Conservation (phyloP, 2,329 filamentous ascomycete species). For the Trichoderma polysporum region DNA sequence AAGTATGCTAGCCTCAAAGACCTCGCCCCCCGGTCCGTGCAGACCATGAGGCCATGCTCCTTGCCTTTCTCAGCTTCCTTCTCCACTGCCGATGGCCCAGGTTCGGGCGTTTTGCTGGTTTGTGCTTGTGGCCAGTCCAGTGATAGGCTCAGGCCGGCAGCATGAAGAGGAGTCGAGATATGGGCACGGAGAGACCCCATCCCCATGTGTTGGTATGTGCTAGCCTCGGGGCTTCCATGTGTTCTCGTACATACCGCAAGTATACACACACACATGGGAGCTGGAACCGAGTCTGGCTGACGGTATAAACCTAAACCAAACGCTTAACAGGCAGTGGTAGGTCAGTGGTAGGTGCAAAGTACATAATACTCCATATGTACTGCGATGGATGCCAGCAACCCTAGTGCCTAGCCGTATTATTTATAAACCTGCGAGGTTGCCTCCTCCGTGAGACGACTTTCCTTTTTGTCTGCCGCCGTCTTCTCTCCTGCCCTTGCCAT, state of each 20-base stretch:
- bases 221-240: constrained; percentile 16
- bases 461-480: neutral
- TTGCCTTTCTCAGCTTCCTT: constrained; percentile 15
- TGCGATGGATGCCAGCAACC: neutral
- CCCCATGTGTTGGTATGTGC: neutral
- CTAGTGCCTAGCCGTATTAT: neutral
- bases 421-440: neutral
- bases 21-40: constrained; percentile 2
- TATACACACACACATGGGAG: neutral
- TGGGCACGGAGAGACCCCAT: neutral
- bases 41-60: neutral
- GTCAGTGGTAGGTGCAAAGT: neutral
- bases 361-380: neutral
- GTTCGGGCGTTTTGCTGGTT: constrained; percentile 9
- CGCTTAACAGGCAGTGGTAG: neutral
- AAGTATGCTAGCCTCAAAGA: constrained; percentile 5
- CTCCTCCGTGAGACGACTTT: neutral
- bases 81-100: constrained; percentile 3
- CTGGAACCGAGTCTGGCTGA: neutral
- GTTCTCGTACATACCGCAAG: neutral
- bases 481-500: neutral
- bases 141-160: neutral
- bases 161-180: constrained; percentile 1
- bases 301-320: neutral
- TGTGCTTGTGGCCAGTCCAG: neutral